Conservation (phyloP, 352 stramenopile genomes). For the Phytophthora citrophthora region DNA sequence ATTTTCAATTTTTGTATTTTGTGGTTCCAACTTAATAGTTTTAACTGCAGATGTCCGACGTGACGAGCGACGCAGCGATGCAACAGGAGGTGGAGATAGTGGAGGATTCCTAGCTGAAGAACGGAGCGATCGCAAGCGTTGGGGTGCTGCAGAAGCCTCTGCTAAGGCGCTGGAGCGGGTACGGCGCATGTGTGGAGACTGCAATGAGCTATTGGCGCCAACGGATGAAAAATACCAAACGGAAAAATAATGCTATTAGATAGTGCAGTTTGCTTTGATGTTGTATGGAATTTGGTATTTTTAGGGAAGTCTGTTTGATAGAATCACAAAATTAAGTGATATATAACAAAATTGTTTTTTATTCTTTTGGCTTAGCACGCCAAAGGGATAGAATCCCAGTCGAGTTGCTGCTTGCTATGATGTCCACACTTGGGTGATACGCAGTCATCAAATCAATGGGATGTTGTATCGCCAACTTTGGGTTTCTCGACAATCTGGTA, state of each 20-base stretch:
- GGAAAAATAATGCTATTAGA: no score
- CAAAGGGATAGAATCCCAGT: constrained; percentile 57
- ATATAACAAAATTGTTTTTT: neutral
- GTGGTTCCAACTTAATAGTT: constrained; percentile 12
- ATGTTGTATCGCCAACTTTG: neutral
- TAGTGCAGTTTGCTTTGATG: no score
- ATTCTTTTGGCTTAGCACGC: constrained; percentile 16
- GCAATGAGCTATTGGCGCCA: constrained; percentile 8
- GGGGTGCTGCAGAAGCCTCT: constrained; percentile 9
- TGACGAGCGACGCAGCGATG: constrained; percentile 28
- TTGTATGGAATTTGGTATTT: neutral
- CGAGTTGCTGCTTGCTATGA: constrained; percentile 71
- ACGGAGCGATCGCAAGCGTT: constrained; percentile 29
- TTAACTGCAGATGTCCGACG: neutral
- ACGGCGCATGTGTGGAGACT: constrained; percentile 20
- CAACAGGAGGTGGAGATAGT: constrained; percentile 21
- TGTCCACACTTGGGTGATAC: constrained; percentile 72
- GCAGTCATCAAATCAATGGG: constrained; percentile 69
- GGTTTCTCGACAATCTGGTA: constrained; percentile 31
- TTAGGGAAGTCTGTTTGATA: neutral
- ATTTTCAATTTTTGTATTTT: constrained; percentile 3
- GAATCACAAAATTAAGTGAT: neutral
- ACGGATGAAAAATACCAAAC: constrained; percentile 6
- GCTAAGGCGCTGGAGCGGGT: constrained; percentile 29
- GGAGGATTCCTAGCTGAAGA: constrained; percentile 17